A percentile compares a stretch with the other conserved stretches of the same genome.
Evolutionary conservation across 257 asterid genomes (phyloP).

Genomic region (Fraxinus excelsior): DNA sequence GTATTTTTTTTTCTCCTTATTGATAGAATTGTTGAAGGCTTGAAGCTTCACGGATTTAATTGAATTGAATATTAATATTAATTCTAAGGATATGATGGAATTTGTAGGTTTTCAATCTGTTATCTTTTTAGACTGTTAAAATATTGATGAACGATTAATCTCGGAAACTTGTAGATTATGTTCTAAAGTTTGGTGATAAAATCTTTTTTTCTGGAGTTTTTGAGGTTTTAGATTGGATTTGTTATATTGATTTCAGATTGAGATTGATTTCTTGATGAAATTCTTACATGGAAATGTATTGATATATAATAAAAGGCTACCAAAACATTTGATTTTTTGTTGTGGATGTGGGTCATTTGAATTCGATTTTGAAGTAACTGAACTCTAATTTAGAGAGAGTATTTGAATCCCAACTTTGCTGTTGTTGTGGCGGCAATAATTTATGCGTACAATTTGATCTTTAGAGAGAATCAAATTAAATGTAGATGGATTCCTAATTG

Average conservation of each 20-base stretch:
- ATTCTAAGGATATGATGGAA: no score
- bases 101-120: no score
- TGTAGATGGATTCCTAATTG: not conserved
- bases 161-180: no score
- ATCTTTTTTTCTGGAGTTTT: no score
- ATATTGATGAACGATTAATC: no score
- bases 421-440: not conserved
- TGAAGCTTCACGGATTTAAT: not conserved
- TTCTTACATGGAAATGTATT: not conserved
- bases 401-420: not conserved
- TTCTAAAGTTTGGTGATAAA: no score
- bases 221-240: not conserved
- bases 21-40: not conserved
- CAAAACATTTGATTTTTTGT: not conserved
- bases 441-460: not conserved
- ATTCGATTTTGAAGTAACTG: not conserved
- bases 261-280: not conserved
- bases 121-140: no score
- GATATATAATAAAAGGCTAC: not conserved
- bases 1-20: conserved; percentile 21
- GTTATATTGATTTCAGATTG: not conserved
- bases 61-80: no score
- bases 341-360: not conserved
- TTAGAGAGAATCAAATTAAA: not conserved
- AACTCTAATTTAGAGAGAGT: no score